These are phyloP conservation scores for Cercospora zeae-maydis DNA, from an alignment of 2,329 filamentous ascomycete species.

Conservation along the genomic window DNA sequence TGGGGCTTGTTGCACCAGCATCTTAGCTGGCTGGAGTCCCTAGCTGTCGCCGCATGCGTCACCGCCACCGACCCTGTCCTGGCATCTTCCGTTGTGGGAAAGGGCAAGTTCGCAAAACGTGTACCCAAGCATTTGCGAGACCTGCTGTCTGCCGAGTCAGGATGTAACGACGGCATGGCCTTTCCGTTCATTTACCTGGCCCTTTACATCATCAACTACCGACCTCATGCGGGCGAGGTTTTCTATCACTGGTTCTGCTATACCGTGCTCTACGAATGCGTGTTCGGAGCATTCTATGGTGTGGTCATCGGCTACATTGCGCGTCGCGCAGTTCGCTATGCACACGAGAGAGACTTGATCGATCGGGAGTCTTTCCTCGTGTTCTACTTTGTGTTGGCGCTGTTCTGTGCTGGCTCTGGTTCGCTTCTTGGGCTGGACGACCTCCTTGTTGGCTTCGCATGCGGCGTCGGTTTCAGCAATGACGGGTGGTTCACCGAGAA, in stretches of 20 bases:
- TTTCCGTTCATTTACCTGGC: slow-evolving; percentile 96
- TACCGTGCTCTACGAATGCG: slow-evolving; percentile 90
- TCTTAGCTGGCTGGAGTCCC: slow-evolving; percentile 83
- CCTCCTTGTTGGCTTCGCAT: slow-evolving; percentile 87
- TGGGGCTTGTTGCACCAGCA: slow-evolving; percentile 78
- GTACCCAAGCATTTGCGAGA: slow-evolving; percentile 97
- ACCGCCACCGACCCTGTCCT: slow-evolving; percentile 96
- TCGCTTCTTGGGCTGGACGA: slow-evolving; percentile 90
- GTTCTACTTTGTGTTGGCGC: slow-evolving; percentile 94
- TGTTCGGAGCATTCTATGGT: slow-evolving; percentile 86
- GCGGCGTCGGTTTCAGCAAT: slow-evolving; percentile 97
- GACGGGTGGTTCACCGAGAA: slow-evolving; percentile 98
- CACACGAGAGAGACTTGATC: slow-evolving; percentile 80
- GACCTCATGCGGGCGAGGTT: slow-evolving; percentile 64
- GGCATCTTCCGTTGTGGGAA: slow-evolving; percentile 95
- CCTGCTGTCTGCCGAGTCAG: slow-evolving; percentile 89
- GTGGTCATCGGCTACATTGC: slow-evolving; percentile 85
- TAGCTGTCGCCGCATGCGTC: slow-evolving; percentile 85
- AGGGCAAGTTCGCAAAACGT: slow-evolving; percentile 96
- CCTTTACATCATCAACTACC: slow-evolving; percentile 82
- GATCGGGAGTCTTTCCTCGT: slow-evolving; percentile 96
- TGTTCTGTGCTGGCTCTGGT: slow-evolving; percentile 93
- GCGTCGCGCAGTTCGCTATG: slow-evolving; percentile 82
- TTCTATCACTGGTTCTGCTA: slow-evolving; percentile 83
- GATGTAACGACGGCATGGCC: slow-evolving; percentile 99